Conservation (phyloP, 495 filamentous ascomycete genomes). For the Margaritispora aquatica region DNA sequence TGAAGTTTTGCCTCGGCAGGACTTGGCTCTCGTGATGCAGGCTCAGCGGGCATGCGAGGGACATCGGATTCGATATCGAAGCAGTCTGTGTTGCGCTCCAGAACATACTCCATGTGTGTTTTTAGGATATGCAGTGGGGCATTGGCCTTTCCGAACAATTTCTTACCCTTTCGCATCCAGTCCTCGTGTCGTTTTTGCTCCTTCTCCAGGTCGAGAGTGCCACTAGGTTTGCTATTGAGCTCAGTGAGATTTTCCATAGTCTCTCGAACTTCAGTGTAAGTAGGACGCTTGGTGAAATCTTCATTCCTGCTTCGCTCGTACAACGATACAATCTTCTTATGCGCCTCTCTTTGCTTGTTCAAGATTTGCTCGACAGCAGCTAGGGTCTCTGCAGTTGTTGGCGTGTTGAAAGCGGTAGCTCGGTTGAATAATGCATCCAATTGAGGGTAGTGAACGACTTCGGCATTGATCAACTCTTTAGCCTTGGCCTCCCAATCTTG, state of each 20-base stretch:
- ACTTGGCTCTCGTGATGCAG: constrained; percentile 77
- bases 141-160: constrained; percentile 97
- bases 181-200: constrained; percentile 96
- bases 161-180: constrained; percentile 99
- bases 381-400: constrained; percentile 75
- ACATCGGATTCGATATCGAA: constrained; percentile 84
- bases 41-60: constrained; percentile 85
- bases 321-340: constrained; percentile 74
- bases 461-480: constrained; percentile 80
- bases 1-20: constrained; percentile 51
- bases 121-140: constrained; percentile 92
- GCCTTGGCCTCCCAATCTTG: constrained; percentile 91
- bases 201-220: constrained; percentile 88
- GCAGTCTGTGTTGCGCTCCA: constrained; percentile 80
- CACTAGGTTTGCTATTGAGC: constrained; percentile 83
- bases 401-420: constrained; percentile 64
- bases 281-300: constrained; percentile 74
- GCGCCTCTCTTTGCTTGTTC: constrained; percentile 92
- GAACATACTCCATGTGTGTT: constrained; percentile 89
- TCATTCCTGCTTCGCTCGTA: constrained; percentile 69
- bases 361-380: constrained; percentile 84
- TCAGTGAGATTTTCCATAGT: constrained; percentile 81
- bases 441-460: constrained; percentile 87
- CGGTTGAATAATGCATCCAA: constrained; percentile 82
- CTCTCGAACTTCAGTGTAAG: constrained; percentile 84